A percentile compares a stretch with the other conserved stretches of the same genome.
These are phyloP conservation scores for Panaeolus cyanescens DNA, from an alignment of 768 basidiomycete genomes.

Conservation along the genomic window DNA sequence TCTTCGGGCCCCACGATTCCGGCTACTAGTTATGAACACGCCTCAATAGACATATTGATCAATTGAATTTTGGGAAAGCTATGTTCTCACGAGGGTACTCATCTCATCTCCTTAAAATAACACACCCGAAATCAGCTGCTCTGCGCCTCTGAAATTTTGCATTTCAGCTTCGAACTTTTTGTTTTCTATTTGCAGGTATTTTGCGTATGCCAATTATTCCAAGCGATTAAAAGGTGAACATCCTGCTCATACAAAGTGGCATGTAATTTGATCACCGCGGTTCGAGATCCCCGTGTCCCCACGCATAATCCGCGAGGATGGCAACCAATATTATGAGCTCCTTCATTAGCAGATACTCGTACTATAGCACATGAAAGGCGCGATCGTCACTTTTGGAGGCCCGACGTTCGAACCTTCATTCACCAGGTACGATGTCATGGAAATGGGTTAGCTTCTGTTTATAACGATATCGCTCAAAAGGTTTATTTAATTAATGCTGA, in stretches of 20 bases:
- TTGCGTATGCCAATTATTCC: not conserved
- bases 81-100: conserved; percentile 2
- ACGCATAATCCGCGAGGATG: not conserved
- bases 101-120: not conserved
- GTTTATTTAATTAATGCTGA: conserved; percentile 3
- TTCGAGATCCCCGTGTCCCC: conserved; percentile 3
- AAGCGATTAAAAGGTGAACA: not conserved
- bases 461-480: too few species aligned
- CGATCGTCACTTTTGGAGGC: not conserved
- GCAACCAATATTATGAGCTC: not conserved
- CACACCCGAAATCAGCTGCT: not conserved
- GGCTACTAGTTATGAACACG: not conserved
- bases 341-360: not conserved
- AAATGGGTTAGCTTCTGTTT: not conserved
- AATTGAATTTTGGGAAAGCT: not conserved
- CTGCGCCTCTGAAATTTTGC: not conserved
- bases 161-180: not conserved
- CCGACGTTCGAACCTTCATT: not conserved
- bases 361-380: not conserved
- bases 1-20: conserved; percentile 2
- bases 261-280: not conserved
- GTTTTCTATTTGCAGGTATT: not conserved
- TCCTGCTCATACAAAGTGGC: not conserved
- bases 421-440: not conserved
- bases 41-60: not conserved